A percentile compares a stretch with the other conserved stretches of the same genome.
Evolutionary conservation across 176 grass and related monocot genomes (phyloP).

Genomic region (Tuctoria greenei): DNA sequence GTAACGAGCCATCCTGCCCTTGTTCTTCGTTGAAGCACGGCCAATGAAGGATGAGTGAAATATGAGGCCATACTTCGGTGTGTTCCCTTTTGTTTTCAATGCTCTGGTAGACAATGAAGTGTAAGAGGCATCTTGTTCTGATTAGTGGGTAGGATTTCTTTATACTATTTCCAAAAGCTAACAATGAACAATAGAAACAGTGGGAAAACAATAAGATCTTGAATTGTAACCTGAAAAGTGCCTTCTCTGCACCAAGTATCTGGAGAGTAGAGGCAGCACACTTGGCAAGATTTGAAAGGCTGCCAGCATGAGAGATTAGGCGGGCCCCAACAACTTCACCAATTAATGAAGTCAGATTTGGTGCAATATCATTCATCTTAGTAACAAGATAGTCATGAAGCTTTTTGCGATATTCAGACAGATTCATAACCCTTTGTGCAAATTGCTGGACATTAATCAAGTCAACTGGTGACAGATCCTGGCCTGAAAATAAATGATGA

Average conservation of each 20-base stretch:
- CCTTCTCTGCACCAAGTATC: conserved; percentile 98
- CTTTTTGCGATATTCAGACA: conserved; percentile 88
- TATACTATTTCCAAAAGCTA: background rate
- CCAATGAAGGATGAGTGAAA: conserved; percentile 99
- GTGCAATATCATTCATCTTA: conserved; percentile 97
- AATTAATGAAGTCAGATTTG: conserved; percentile 82
- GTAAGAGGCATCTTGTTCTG: background rate
- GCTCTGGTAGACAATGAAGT: conserved; percentile 50
- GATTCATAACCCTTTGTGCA: conserved; percentile 83
- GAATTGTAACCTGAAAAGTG: conserved; percentile 75
- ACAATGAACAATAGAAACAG: background rate
- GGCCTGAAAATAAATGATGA: conserved; percentile 55
- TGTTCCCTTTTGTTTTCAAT: conserved; percentile 83
- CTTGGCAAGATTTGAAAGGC: conserved; percentile 98
- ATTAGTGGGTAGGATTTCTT: background rate
- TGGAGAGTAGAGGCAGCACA: conserved; percentile 88
- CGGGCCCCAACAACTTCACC: conserved; percentile 92
- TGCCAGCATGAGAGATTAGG: conserved; percentile 94
- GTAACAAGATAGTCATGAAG: conserved; percentile 97
- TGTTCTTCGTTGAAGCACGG: conserved; percentile 83
- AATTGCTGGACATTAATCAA: conserved; percentile 92
- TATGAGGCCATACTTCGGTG: conserved; percentile 94
- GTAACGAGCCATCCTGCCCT: conserved; percentile 94
- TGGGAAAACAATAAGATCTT: conserved; percentile 1
- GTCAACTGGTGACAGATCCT: conserved; percentile 86